Percentiles rank a stretch among this genome's conserved stretches.
These are phyloP conservation scores for Trichosporon ovoides DNA, from an alignment of 1,284 basidiomycete species.

Conservation along the genomic window DNA sequence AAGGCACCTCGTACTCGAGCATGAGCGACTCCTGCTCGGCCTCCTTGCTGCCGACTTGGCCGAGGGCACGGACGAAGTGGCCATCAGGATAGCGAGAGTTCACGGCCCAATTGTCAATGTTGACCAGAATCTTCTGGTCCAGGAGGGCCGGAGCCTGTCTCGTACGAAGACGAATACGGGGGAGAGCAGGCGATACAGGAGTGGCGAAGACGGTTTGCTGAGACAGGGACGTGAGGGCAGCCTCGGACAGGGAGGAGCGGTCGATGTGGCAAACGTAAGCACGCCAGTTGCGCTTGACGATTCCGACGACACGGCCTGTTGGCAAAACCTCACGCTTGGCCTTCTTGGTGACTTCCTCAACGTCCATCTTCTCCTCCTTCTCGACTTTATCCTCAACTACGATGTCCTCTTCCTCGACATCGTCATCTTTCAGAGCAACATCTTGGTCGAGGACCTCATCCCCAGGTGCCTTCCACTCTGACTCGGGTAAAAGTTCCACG, in stretches of 20 bases:
- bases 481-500: slow-evolving; percentile 79
- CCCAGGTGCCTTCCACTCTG: slow-evolving; percentile 86
- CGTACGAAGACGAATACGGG: slow-evolving; percentile 88
- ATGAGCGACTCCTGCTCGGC: slow-evolving; percentile 93
- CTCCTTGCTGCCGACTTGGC: slow-evolving; percentile 86
- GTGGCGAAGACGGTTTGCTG: slow-evolving; percentile 92
- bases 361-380: slow-evolving; percentile 37
- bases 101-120: slow-evolving; percentile 85
- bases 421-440: slow-evolving; percentile 80
- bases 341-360: slow-evolving; percentile 43
- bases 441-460: slow-evolving; percentile 94
- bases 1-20: slow-evolving; percentile 94
- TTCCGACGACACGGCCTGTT: slow-evolving; percentile 84
- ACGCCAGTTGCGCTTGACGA: slow-evolving; percentile 93
- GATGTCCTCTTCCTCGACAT: slow-evolving; percentile 87
- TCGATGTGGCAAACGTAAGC: slow-evolving; percentile 97
- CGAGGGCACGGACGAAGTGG: slow-evolving; percentile 90
- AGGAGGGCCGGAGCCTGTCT: slow-evolving; percentile 85
- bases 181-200: slow-evolving; percentile 84
- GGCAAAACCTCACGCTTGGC: slow-evolving; percentile 58
- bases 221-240: slow-evolving; percentile 71
- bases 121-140: slow-evolving; percentile 91
- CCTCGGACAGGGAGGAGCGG: slow-evolving; percentile 73
- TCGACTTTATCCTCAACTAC: slow-evolving; percentile 51
- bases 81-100: slow-evolving; percentile 92